Evolutionary conservation across 805 yeast species (phyloP), one percentile per base, ranked within the genome.

Genomic region (Candida pseudofarinosa): DNA sequence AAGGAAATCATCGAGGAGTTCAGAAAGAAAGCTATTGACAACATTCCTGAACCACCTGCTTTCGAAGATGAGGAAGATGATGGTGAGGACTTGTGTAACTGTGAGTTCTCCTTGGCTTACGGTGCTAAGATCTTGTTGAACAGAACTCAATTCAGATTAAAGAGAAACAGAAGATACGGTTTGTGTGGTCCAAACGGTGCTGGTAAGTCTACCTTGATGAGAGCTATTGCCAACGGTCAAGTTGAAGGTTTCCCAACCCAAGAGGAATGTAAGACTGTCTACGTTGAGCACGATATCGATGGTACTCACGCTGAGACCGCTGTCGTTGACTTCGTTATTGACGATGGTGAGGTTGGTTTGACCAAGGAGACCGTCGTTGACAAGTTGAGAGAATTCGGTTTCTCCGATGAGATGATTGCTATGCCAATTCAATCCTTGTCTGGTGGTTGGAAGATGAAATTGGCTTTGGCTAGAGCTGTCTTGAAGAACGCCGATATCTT

Each of bases 371-470:
- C 70, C 49, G 88, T 88, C 58, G 73, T 67, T 56, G 79, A 69
- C 53, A 87, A 89, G 71, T 83, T 93, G 71, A 73, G 71, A 51
- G 97, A 89, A 76, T 91, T 93, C 80, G 81, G 83, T 65, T 93
- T 93, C 90, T 63, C 93, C 60, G 91, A 88, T 47, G 96, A 84
- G 67, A 93, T 91, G 97, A 82, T 85, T 65, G 68, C 65, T 53
- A 87, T 85, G 95, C 95, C 97, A 66, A 91, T 91, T 71, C 82
- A 88, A 67, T 87, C 97, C 54, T 81, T 93, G 61, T 93, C 99
- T 67, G 99, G 99, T 85, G 99, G 99, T 83, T 91, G 99, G 99
- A 93, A 93, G 85, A 91, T 91, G 99, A 93, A 93, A 79, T 83
- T 91, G 73, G 98, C 98, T 69, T 82, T 91, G 66, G 98, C 99